Conservation (phyloP, 305 asterid species). For the Fraxinus paxiana region DNA sequence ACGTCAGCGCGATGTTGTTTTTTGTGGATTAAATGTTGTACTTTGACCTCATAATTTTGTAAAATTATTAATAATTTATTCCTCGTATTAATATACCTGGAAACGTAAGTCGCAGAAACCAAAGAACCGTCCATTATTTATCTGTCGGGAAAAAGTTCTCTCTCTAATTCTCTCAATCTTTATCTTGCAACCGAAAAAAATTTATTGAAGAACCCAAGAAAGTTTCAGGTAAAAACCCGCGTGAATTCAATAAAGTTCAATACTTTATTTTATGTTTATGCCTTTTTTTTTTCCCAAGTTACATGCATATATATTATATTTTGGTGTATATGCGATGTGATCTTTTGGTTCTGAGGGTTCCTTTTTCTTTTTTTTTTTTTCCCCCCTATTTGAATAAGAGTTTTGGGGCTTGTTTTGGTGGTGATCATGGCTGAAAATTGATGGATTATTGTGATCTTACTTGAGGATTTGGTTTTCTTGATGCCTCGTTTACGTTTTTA, state of each 20-base stretch:
- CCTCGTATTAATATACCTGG: neutral
- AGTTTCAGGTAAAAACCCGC: neutral
- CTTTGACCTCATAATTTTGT: neutral
- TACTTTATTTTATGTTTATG: neutral
- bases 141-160: neutral
- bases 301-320: neutral
- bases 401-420: neutral
- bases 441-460: neutral
- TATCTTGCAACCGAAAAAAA: neutral
- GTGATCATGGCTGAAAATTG: neutral
- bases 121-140: neutral
- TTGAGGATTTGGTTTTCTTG: neutral
- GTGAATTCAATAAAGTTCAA: neutral
- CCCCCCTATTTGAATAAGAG: neutral
- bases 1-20: neutral
- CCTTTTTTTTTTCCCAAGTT: neutral
- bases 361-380: neutral
- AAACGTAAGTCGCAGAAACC: neutral
- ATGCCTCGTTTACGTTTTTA: neutral
- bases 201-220: neutral
- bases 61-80: neutral
- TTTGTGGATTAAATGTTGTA: neutral
- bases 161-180: neutral
- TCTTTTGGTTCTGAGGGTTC: neutral
- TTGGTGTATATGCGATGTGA: neutral